These are phyloP conservation scores for Myxozyma vanderwaltii DNA, from an alignment of 805 yeast species.

Conservation along the genomic window DNA sequence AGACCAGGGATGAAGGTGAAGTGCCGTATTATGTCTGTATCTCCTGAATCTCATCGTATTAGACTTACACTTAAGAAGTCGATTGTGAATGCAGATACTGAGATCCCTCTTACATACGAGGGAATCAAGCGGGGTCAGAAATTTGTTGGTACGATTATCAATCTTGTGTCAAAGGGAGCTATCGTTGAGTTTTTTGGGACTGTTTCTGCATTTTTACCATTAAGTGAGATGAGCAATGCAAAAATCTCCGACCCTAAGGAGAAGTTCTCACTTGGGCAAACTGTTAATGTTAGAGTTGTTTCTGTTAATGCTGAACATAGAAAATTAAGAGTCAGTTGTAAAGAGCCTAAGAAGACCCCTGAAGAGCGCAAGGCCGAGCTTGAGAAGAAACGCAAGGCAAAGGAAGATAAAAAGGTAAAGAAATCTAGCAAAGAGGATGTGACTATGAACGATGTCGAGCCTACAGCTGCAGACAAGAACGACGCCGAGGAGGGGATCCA, in stretches of 20 bases:
- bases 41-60: constrained; percentile 52
- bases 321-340: constrained; percentile 72
- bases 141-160: constrained; percentile 71
- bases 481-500: constrained; percentile 37
- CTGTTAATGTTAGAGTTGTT: constrained; percentile 67
- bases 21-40: constrained; percentile 65
- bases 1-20: constrained; percentile 79
- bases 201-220: constrained; percentile 78
- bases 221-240: constrained; percentile 86
- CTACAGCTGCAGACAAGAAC: constrained; percentile 31
- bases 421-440: constrained; percentile 40
- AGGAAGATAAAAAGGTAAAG: constrained; percentile 3
- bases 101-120: constrained; percentile 48
- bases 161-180: constrained; percentile 75
- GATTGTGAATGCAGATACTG: constrained; percentile 55
- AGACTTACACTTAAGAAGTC: constrained; percentile 80
- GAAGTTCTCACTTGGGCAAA: constrained; percentile 79
- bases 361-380: constrained; percentile 35
- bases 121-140: constrained; percentile 57
- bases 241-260: constrained; percentile 76
- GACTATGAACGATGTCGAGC: constrained; percentile 59
- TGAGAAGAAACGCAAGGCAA: constrained; percentile 15
- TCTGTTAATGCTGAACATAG: constrained; percentile 55
- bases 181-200: constrained; percentile 80
- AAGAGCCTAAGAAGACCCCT: constrained; percentile 49